A percentile compares a stretch with the other conserved stretches of the same genome.
Evolutionary conservation across 345 rosid species (phyloP).

Genomic region (Trapa incisa): DNA sequence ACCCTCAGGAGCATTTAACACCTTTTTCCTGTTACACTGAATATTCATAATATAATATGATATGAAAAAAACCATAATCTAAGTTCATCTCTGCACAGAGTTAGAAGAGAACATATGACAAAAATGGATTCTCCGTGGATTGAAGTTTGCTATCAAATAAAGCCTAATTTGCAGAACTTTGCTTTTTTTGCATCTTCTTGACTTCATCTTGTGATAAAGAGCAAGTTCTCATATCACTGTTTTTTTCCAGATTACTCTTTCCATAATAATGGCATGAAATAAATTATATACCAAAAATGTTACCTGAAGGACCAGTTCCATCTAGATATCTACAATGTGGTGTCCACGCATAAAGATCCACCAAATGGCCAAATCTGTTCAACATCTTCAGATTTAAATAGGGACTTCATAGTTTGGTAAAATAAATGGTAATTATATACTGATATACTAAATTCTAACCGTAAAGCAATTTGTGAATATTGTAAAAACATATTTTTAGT

Average conservation of each 20-base stretch:
- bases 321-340: conserved; percentile 90
- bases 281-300: conserved; percentile 7
- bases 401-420: background rate
- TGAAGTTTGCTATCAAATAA: background rate
- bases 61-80: background rate
- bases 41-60: background rate
- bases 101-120: background rate
- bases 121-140: background rate
- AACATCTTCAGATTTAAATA: conserved; percentile 1
- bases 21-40: background rate
- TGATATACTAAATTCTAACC: background rate
- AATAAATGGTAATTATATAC: background rate
- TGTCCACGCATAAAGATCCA: conserved; percentile 80
- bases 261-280: background rate
- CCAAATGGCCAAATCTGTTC: conserved; percentile 79
- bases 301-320: conserved; percentile 92
- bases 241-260: background rate
- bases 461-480: background rate
- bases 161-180: too few species aligned
- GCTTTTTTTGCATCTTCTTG: background rate
- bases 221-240: background rate
- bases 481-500: too few species aligned
- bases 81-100: background rate
- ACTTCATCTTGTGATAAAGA: background rate
- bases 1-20: background rate